Percentiles rank a stretch among this genome's conserved stretches.
phyloP scores from a whole-genome alignment of 768 basidiomycete genomes.

The Tulasnella calospora region DNA sequence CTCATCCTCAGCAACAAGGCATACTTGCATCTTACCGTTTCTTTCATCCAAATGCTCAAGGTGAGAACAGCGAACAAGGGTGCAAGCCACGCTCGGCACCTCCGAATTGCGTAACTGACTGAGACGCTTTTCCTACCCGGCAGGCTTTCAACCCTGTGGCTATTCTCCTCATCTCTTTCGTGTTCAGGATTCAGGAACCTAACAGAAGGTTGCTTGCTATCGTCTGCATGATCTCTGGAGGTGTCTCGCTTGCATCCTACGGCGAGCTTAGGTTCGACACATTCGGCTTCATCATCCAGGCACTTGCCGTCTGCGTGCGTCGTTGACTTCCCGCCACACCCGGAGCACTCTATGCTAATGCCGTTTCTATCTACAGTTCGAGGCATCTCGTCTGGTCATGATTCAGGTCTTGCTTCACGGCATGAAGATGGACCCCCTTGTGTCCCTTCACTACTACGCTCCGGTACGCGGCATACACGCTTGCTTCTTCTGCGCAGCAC shows the following conservation, averaged over 20 bases:
- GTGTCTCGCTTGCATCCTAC: conserved; percentile 83
- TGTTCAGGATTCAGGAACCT: conserved; percentile 82
- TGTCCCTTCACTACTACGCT: conserved; percentile 93
- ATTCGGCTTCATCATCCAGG: conserved; percentile 82
- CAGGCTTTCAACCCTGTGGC: conserved; percentile 89
- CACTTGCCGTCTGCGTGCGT: conserved; percentile 76
- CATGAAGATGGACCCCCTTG: conserved; percentile 95
- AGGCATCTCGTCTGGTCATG: conserved; percentile 91
- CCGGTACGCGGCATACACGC: conserved; percentile 44
- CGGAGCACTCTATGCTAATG: not conserved
- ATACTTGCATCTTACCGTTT: conserved; percentile 84
- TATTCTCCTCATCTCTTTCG: conserved; percentile 89
- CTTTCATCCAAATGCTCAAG: conserved; percentile 98
- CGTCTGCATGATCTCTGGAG: conserved; percentile 83
- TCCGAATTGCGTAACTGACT: not conserved
- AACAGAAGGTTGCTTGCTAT: conserved; percentile 75
- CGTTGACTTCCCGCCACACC: not conserved
- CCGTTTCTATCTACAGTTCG: conserved; percentile 53
- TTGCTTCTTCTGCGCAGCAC: conserved; percentile 18
- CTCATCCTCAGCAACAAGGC: conserved; percentile 89
- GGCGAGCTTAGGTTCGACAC: conserved; percentile 85
- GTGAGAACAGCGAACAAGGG: conserved; percentile 38
- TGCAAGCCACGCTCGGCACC: not conserved
- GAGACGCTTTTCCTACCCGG: not conserved
- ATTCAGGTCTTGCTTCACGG: conserved; percentile 93